These are phyloP conservation scores for Solanum verrucosum DNA, from an alignment of 257 asterid genomes.

Conservation along the genomic window DNA sequence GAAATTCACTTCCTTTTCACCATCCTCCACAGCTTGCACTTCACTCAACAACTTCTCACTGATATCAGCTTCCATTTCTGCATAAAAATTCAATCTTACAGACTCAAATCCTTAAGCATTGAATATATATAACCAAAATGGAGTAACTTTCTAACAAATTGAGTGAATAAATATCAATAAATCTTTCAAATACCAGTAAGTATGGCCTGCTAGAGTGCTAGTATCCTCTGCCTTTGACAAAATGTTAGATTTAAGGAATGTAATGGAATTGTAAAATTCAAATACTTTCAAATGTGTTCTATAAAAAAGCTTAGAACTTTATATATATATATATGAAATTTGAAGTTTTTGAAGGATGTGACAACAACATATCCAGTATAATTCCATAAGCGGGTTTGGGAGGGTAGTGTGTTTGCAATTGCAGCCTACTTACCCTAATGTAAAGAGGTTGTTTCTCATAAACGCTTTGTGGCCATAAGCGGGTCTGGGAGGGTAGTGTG, in stretches of 20 bases:
- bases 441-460: not conserved
- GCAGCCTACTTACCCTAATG: too few relatives aligned
- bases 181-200: not conserved
- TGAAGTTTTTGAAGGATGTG: not conserved
- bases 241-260: not conserved
- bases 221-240: not conserved
- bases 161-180: not conserved
- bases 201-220: not conserved
- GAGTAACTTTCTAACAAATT: not conserved
- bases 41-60: constrained; percentile 7
- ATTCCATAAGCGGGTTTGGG: fast-evolving
- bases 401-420: not conserved
- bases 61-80: constrained; percentile 20
- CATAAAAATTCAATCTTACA: not conserved
- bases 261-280: not conserved
- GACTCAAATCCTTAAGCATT: not conserved
- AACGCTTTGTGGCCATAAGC: too few relatives aligned
- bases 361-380: not conserved
- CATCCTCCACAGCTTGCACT: not conserved
- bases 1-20: constrained; percentile 1
- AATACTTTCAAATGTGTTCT: not conserved
- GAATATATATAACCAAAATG: not conserved
- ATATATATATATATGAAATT: too few relatives aligned
- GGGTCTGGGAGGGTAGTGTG: too few relatives aligned
- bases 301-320: not conserved